Conservation (phyloP, 768 basidiomycete genomes). For the Tricholoma saponaceum region DNA sequence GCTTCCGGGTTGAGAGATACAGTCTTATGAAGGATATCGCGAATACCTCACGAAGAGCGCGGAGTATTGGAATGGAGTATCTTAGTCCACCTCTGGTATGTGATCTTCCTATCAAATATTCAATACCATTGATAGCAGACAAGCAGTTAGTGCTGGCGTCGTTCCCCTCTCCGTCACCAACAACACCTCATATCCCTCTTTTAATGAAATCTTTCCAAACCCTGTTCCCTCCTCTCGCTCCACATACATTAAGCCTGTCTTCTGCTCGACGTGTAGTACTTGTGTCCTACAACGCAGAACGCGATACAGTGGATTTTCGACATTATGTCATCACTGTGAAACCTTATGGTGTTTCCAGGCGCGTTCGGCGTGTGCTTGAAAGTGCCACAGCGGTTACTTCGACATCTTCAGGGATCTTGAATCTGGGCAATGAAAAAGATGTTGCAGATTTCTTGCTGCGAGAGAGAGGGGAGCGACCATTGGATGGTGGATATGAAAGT, state of each 20-base stretch:
- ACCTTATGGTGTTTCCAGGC: slow-evolving; percentile 89
- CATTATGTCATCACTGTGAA: slow-evolving; percentile 96
- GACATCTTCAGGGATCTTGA: slow-evolving; percentile 47
- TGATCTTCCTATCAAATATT: slow-evolving; percentile 3
- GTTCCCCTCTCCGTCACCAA: slow-evolving; percentile 71
- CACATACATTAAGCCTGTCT: slow-evolving; percentile 73
- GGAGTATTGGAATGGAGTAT: slow-evolving; percentile 84
- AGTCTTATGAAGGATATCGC: slow-evolving; percentile 84
- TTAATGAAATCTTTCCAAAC: slow-evolving; percentile 96
- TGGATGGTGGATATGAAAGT: slow-evolving; percentile 73
- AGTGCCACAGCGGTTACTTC: slow-evolving; percentile 32
- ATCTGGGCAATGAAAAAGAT: slow-evolving; percentile 89
- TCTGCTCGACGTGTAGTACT: slow-evolving; percentile 94
- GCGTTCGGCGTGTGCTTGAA: slow-evolving; percentile 84
- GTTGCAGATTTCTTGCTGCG: slow-evolving; percentile 92
- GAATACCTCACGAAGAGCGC: slow-evolving; percentile 58
- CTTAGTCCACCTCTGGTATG: slow-evolving; percentile 87
- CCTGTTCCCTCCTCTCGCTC: slow-evolving; percentile 90
- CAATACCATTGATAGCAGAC: slow-evolving; percentile 1
- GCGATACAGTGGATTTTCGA: slow-evolving; percentile 84
- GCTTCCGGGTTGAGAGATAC: slow-evolving; percentile 90
- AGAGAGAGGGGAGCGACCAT: slow-evolving; percentile 55
- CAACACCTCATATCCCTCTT: slow-evolving; percentile 79
- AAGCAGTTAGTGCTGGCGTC: slow-evolving; percentile 87
- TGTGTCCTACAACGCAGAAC: slow-evolving; percentile 83